These are phyloP conservation scores for Boletales sp. DNA, from an alignment of 768 basidiomycete species.

Conservation along the genomic window DNA sequence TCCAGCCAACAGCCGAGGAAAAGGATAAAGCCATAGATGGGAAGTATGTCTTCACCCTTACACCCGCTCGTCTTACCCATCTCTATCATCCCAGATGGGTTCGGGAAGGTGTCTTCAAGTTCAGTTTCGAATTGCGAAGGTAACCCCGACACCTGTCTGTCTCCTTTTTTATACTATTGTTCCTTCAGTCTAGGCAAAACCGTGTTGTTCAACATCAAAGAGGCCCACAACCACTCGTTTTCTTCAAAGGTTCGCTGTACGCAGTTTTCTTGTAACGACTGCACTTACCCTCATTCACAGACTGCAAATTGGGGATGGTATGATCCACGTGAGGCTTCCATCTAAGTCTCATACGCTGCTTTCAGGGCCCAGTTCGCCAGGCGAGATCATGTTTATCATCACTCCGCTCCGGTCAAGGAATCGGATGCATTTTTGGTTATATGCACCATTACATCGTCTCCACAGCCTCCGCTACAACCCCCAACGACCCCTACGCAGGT, in stretches of 20 bases:
- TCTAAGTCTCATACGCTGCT: not conserved
- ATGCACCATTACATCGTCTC: constrained; percentile 73
- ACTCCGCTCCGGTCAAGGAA: constrained; percentile 45
- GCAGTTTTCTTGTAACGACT: not conserved
- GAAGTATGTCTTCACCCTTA: constrained; percentile 37
- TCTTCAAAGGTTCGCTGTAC: constrained; percentile 53
- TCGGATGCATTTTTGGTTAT: constrained; percentile 71
- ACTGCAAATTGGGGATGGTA: constrained; percentile 91
- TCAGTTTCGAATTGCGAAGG: constrained; percentile 80
- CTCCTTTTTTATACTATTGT: not conserved
- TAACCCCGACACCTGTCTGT: constrained; percentile 19
- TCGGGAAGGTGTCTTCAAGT: constrained; percentile 83
- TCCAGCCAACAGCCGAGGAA: constrained; percentile 74
- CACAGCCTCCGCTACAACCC: constrained; percentile 45
- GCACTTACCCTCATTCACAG: constrained; percentile 32
- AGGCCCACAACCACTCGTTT: constrained; percentile 80
- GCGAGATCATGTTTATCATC: constrained; percentile 66
- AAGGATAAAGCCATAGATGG: constrained; percentile 62
- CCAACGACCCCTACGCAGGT: constrained; percentile 44
- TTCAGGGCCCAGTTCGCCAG: constrained; percentile 75
- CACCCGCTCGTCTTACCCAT: not conserved
- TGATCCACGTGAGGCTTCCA: constrained; percentile 2
- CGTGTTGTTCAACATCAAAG: constrained; percentile 60
- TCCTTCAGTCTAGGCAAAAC: constrained; percentile 42
- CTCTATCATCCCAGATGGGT: constrained; percentile 53